These are phyloP conservation scores for Citrus medica DNA, from an alignment of 345 rosid species.

Conservation along the genomic window DNA sequence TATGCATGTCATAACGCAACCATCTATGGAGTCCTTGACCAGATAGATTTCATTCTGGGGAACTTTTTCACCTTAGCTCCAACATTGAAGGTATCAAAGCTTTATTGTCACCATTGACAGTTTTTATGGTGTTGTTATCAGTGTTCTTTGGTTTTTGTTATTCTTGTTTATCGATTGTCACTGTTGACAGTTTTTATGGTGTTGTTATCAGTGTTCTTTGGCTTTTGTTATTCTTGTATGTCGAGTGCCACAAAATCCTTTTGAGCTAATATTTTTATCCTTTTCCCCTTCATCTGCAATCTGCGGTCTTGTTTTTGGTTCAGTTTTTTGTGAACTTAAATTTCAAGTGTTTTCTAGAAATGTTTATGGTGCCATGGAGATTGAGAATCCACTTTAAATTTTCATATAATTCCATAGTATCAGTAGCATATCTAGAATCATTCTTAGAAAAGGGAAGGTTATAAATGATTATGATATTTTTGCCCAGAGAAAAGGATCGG, in stretches of 20 bases:
- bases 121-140: background rate
- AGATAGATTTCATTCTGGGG: slow-evolving; percentile 73
- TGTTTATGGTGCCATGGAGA: background rate
- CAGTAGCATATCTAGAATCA: background rate
- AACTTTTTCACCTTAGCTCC: slow-evolving; percentile 75
- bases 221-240: background rate
- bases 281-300: background rate
- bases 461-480: background rate
- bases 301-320: background rate
- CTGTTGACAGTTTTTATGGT: background rate
- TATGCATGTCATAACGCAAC: slow-evolving; percentile 82
- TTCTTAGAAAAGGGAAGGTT: background rate
- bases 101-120: background rate
- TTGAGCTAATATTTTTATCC: background rate
- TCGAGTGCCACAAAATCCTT: background rate
- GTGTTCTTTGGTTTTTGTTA: background rate
- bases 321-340: background rate
- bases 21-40: slow-evolving; percentile 71
- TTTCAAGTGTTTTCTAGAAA: background rate
- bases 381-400: background rate
- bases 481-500: background rate
- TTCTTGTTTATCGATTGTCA: background rate
- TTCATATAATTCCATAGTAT: background rate
- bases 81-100: slow-evolving; percentile 55
- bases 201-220: background rate